Evolutionary conservation across 108 stramenopile genomes (phyloP).

Genomic region (Cyclotella cryptica): DNA sequence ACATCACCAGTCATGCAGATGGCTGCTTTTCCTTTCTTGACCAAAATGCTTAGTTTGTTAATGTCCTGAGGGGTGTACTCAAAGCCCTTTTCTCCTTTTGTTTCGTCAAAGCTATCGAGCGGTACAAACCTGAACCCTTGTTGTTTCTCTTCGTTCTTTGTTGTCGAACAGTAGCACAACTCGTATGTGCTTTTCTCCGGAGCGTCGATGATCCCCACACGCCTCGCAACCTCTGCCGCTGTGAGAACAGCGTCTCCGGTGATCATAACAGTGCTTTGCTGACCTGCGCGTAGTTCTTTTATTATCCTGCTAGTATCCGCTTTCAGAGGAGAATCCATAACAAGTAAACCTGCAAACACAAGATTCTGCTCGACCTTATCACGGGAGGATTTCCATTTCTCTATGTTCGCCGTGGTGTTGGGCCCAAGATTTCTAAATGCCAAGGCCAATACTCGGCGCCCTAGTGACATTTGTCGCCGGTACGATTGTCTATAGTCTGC

Average conservation of each 20-base stretch:
- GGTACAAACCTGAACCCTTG: conserved; percentile 30
- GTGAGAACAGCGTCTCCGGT: conserved; percentile 97
- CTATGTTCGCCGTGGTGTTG: conserved; percentile 18
- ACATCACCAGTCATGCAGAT: conserved; percentile 70
- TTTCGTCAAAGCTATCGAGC: conserved; percentile 14
- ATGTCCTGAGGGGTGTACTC: conserved; percentile 39
- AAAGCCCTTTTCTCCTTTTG: conserved; percentile 20
- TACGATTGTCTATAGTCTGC: conserved; percentile 77
- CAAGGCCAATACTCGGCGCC: conserved; percentile 90
- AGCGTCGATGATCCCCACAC: conserved; percentile 75
- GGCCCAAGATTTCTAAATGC: conserved; percentile 64
- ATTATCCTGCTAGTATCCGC: conserved; percentile 85
- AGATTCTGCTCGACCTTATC: conserved; percentile 73
- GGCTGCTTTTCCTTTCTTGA: conserved; percentile 39
- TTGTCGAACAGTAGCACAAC: conserved; percentile 21
- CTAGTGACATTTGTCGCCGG: conserved; percentile 81
- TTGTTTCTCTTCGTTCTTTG: background rate
- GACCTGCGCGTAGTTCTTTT: conserved; percentile 72
- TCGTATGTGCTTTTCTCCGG: conserved; percentile 43
- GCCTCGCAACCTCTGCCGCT: conserved; percentile 92
- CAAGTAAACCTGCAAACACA: conserved; percentile 92
- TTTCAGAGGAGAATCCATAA: conserved; percentile 95
- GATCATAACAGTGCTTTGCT: conserved; percentile 89
- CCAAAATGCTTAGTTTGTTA: conserved; percentile 44
- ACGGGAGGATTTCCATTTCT: conserved; percentile 51